phyloP scores from a whole-genome alignment of 352 stramenopile species.

The Phytophthora foliorum region DNA sequence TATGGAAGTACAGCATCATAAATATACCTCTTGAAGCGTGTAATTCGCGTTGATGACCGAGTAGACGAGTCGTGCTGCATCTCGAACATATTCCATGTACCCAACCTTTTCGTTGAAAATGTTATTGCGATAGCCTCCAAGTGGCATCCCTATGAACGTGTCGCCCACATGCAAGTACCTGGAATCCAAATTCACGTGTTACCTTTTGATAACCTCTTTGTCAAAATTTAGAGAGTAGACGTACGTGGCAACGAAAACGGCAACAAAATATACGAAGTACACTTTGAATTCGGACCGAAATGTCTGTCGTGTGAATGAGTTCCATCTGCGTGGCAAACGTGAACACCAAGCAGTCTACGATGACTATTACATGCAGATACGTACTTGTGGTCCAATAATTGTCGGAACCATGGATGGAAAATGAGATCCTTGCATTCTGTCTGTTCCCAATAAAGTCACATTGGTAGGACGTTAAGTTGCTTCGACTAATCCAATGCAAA shows the following conservation, averaged over 20 bases:
- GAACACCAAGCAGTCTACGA: background rate
- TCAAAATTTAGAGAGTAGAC: conserved; percentile 4
- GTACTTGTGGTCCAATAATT: conserved; percentile 86
- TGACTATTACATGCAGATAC: background rate
- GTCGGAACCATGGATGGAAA: conserved; percentile 77
- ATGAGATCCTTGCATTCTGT: conserved; percentile 85
- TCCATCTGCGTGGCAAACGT: conserved; percentile 54
- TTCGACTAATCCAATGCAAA: background rate
- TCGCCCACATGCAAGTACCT: conserved; percentile 84
- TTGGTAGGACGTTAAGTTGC: conserved; percentile 1
- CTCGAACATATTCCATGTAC: conserved; percentile 67
- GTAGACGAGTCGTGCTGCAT: conserved; percentile 63
- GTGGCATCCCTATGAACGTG: conserved; percentile 72
- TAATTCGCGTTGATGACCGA: conserved; percentile 77
- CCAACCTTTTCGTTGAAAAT: conserved; percentile 54
- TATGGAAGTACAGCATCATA: background rate
- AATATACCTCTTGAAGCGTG: conserved; percentile 67
- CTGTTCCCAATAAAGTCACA: conserved; percentile 29
- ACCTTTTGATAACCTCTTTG: background rate
- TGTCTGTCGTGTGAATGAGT: conserved; percentile 73
- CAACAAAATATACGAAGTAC: conserved; percentile 81
- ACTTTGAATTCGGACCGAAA: conserved; percentile 83
- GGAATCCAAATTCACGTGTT: background rate
- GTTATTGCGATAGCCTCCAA: conserved; percentile 73
- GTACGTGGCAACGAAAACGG: conserved; percentile 82